phyloP scores from a whole-genome alignment of 805 yeast species.

The Teunomyces panamensis region DNA sequence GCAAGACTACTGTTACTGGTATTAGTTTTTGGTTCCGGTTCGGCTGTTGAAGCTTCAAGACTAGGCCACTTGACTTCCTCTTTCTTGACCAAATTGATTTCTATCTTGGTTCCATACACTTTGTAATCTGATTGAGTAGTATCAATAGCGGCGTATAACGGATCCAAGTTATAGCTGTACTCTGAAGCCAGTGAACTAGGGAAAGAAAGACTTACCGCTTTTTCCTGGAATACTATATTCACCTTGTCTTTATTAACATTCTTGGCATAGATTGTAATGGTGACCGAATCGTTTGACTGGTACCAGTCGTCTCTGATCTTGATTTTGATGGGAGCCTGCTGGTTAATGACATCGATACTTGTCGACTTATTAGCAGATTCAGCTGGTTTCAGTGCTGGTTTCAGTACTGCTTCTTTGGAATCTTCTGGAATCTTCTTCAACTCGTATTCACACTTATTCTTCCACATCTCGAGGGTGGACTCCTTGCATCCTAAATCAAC shows the following conservation, averaged over 20 bases:
- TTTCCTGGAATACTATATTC: constrained; percentile 35
- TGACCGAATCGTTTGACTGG: constrained; percentile 57
- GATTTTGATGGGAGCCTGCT: constrained; percentile 36
- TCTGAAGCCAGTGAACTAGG: constrained; percentile 50
- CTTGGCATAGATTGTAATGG: constrained; percentile 70
- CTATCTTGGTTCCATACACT: constrained; percentile 72
- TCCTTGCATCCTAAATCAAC: constrained; percentile 43
- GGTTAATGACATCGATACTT: constrained; percentile 30
- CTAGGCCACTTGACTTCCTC: constrained; percentile 50
- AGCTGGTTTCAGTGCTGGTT: not conserved
- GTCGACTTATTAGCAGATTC: constrained; percentile 17
- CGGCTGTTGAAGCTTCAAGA: constrained; percentile 33
- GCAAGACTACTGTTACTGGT: constrained; percentile 13
- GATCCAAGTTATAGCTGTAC: constrained; percentile 56
- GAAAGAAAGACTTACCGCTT: constrained; percentile 43
- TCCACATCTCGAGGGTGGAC: constrained; percentile 48
- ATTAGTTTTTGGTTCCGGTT: not conserved
- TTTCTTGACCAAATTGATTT: constrained; percentile 56
- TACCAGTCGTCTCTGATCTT: constrained; percentile 48
- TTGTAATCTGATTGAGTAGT: constrained; percentile 43
- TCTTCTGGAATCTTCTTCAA: constrained; percentile 18
- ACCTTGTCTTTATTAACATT: constrained; percentile 52
- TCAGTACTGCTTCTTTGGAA: not conserved
- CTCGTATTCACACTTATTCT: constrained; percentile 33
- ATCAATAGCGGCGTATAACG: constrained; percentile 50